Evolutionary conservation across 331 rosid genomes (phyloP).

Genomic region (Quercus lobata): DNA sequence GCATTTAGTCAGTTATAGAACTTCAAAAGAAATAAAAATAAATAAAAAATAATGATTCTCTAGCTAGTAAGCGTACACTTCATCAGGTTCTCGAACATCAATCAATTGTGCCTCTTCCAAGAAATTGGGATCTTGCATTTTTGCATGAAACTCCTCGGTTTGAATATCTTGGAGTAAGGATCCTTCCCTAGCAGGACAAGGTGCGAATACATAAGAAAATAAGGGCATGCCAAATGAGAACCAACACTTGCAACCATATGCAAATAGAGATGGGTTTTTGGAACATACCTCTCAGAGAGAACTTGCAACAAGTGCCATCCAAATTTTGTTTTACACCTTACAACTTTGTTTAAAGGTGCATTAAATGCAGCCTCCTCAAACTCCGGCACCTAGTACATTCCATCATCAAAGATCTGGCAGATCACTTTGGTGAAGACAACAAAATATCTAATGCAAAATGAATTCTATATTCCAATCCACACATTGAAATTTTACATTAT

Average conservation of each 20-base stretch:
- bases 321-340: constrained; percentile 83
- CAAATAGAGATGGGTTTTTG: constrained; percentile 4
- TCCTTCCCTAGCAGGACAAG: constrained; percentile 58
- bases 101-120: constrained; percentile 72
- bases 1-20: constrained; percentile 2
- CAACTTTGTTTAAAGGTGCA: constrained; percentile 86
- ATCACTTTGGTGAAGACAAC: constrained; percentile 8
- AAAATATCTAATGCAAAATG: constrained; percentile 5
- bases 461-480: neutral
- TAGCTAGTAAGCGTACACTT: constrained; percentile 75
- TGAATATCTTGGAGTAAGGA: constrained; percentile 67
- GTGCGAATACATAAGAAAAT: constrained; percentile 13
- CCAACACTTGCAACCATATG: neutral
- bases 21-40: neutral
- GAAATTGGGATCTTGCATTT: constrained; percentile 71
- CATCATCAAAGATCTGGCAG: constrained; percentile 23
- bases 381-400: constrained; percentile 73
- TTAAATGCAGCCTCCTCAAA: constrained; percentile 93
- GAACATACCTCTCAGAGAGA: constrained; percentile 67
- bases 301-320: constrained; percentile 98
- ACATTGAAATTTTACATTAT: neutral
- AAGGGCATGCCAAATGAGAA: constrained; percentile 13
- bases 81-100: constrained; percentile 93
- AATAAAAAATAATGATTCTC: constrained; percentile 14
- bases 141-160: constrained; percentile 61